phyloP scores from a whole-genome alignment of 2,329 filamentous ascomycete genomes.

The Ophiostoma triangulosporum region DNA sequence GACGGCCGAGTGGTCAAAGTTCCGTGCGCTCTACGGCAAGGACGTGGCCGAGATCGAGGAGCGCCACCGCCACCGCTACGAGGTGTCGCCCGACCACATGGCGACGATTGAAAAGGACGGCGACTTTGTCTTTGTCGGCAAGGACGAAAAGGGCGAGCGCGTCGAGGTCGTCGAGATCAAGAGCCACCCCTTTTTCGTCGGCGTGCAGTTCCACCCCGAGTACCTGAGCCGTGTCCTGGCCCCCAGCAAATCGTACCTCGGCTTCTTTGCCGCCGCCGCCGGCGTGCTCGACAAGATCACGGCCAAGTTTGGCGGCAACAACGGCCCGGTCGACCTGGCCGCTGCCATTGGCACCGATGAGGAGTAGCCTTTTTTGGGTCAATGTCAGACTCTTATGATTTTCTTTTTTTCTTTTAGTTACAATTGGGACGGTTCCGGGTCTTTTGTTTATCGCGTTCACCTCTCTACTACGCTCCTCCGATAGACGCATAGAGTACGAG shows the following conservation, averaged over 20 bases:
- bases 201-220: constrained; percentile 82
- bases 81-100: constrained; percentile 62
- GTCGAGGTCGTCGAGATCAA: constrained; percentile 69
- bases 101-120: constrained; percentile 47
- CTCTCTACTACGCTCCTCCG: too few species aligned
- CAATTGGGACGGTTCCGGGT: not conserved
- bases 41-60: constrained; percentile 38
- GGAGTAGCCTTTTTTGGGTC: not conserved
- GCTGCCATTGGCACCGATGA: not conserved
- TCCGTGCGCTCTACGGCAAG: constrained; percentile 53
- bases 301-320: constrained; percentile 16
- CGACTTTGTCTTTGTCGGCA: constrained; percentile 54
- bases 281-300: constrained; percentile 43
- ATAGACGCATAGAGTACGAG: too few species aligned
- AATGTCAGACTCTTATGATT: not conserved
- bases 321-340: not conserved
- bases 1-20: constrained; percentile 53
- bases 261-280: constrained; percentile 68
- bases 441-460: not conserved
- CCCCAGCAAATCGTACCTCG: constrained; percentile 65
- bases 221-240: constrained; percentile 64
- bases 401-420: not conserved
- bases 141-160: constrained; percentile 57
- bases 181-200: constrained; percentile 59
- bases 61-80: constrained; percentile 67